Evolutionary conservation across 1,284 basidiomycete genomes (phyloP).

Genomic region (Fomitopsis schrenkii): DNA sequence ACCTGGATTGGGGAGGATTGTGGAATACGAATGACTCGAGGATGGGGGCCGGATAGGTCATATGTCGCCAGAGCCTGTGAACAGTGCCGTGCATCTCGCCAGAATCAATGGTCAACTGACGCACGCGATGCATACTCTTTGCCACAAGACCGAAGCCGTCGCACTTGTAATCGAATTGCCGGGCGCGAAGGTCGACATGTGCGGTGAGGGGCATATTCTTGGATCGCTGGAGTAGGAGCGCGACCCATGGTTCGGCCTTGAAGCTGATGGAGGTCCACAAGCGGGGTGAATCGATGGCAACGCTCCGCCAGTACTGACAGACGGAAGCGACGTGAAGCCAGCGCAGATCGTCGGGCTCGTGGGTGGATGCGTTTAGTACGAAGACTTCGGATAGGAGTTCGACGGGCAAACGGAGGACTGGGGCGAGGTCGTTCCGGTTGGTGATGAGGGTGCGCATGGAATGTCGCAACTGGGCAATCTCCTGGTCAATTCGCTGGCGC

Average conservation of each 20-base stretch:
- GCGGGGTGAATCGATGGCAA: constrained; percentile 1
- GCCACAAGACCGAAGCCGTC: neutral
- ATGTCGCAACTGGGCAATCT: neutral
- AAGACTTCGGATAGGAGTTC: constrained; percentile 7
- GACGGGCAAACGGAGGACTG: constrained; percentile 1
- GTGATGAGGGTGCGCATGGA: neutral
- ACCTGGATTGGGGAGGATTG: neutral
- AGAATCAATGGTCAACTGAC: neutral
- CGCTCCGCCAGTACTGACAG: constrained; percentile 6
- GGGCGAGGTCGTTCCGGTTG: constrained; percentile 2
- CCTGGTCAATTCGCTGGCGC: constrained; percentile 2
- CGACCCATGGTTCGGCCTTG: constrained; percentile 2
- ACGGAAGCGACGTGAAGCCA: neutral
- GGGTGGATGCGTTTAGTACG: neutral
- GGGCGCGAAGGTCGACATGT: neutral
- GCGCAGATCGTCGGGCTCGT: neutral
- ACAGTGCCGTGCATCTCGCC: neutral
- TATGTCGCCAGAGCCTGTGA: neutral
- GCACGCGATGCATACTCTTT: neutral
- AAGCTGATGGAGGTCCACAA: constrained; percentile 3
- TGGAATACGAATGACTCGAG: constrained; percentile 5
- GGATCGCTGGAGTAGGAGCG: constrained; percentile 1
- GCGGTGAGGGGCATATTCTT: constrained; percentile 3
- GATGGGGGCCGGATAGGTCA: constrained; percentile 1
- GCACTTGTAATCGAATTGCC: neutral